Conservation (phyloP, 2,329 filamentous ascomycete species). For the Pseudocercospora macadamiae region DNA sequence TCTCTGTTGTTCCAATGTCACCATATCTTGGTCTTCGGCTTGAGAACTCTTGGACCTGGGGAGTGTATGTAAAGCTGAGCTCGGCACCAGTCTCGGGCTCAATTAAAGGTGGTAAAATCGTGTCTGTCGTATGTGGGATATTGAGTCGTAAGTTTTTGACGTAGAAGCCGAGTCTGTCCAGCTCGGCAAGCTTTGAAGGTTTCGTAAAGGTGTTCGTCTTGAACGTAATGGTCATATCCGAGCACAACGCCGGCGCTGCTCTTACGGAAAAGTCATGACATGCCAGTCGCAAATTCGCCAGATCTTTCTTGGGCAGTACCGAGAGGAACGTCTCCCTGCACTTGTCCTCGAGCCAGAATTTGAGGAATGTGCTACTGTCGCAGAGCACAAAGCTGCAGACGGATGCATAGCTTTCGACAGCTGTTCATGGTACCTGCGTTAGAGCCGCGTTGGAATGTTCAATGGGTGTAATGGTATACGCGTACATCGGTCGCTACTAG, state of each 20-base stretch:
- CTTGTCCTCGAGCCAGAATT: slow-evolving; percentile 53
- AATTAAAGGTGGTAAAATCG: slow-evolving; percentile 81
- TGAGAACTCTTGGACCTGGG: slow-evolving; percentile 62
- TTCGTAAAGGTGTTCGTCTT: slow-evolving; percentile 75
- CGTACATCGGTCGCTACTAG: slow-evolving; percentile 45
- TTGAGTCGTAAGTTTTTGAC: slow-evolving; percentile 77
- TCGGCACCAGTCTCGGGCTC: slow-evolving; percentile 77
- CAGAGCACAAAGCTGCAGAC: slow-evolving; percentile 55
- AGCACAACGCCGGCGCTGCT: slow-evolving; percentile 70
- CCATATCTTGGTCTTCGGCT: slow-evolving; percentile 74
- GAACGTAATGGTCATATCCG: slow-evolving; percentile 70
- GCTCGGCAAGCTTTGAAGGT: slow-evolving; percentile 70
- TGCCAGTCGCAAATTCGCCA: slow-evolving; percentile 61
- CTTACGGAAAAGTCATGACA: slow-evolving; percentile 72
- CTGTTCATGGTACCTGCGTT: slow-evolving; percentile 36
- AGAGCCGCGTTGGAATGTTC: slow-evolving; percentile 14
- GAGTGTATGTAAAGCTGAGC: slow-evolving; percentile 79
- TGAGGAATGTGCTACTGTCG: slow-evolving; percentile 52
- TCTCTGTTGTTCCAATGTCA: slow-evolving; percentile 74
- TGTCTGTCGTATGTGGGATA: slow-evolving; percentile 75
- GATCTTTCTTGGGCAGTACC: slow-evolving; percentile 45
- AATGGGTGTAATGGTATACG: slow-evolving; percentile 13
- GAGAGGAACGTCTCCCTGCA: slow-evolving; percentile 51
- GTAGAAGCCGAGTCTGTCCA: slow-evolving; percentile 76
- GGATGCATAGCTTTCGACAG: slow-evolving; percentile 49